A percentile compares a stretch with the other conserved stretches of the same genome.
phyloP scores from a whole-genome alignment of 805 yeast species.

The Sungouiozyma intestinalis region DNA sequence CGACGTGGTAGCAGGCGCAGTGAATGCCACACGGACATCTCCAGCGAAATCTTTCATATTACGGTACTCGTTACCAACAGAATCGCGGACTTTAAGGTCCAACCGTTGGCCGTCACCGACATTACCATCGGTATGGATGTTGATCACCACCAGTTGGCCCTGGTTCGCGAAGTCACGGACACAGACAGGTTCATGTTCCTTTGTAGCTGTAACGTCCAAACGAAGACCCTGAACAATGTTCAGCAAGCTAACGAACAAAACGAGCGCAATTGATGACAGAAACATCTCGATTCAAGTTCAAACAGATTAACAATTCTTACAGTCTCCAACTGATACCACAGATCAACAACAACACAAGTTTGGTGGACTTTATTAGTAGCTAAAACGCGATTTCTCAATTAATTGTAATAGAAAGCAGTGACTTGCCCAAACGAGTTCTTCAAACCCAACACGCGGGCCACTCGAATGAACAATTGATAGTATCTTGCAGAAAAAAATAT shows the following conservation, averaged over 20 bases:
- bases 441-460: neutral
- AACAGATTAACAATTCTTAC: no score
- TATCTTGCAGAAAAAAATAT: no score
- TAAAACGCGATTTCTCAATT: neutral
- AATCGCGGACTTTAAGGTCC: slow-evolving; percentile 57
- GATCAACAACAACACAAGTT: no score
- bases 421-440: neutral
- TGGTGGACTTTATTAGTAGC: no score
- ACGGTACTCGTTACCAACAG: slow-evolving; percentile 77
- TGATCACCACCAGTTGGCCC: slow-evolving; percentile 81
- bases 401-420: neutral
- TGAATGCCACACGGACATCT: slow-evolving; percentile 65
- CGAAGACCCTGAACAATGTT: slow-evolving; percentile 31
- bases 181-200: slow-evolving; percentile 55
- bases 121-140: slow-evolving; percentile 61
- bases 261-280: slow-evolving; percentile 5
- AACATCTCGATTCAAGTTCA: neutral
- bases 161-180: slow-evolving; percentile 83
- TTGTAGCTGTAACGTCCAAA: slow-evolving; percentile 42
- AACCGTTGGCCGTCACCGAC: slow-evolving; percentile 82
- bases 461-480: neutral
- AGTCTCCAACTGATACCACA: neutral
- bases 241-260: slow-evolving; percentile 7
- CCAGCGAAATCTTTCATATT: slow-evolving; percentile 70
- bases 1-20: slow-evolving; percentile 71